Base-by-base conservation (phyloP, 169 alveolate genomes). In the Neospora caninum region DNA sequence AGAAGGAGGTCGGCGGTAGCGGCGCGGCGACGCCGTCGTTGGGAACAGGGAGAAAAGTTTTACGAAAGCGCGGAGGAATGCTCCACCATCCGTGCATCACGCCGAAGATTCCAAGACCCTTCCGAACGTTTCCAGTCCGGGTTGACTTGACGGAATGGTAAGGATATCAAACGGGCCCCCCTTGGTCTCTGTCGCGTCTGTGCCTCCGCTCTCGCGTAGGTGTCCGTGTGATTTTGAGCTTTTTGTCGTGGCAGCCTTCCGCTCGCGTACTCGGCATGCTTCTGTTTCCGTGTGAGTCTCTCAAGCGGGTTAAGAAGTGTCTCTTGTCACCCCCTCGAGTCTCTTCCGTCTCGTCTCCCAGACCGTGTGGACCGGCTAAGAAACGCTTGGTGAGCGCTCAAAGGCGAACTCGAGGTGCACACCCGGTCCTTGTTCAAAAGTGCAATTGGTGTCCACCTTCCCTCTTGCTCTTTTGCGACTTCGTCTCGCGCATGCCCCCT, bases 91-190 rank as follows among this genome's bases (percentile, higher is more conserved):
- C 89, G 69, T 25, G 0, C 89, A 82, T 82, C 34, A 82, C 89
- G 20, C 89, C 89, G 53, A 82, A 82, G 25, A 82, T 82, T 41
- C 89, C 89, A 18, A 41, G 89, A 13, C 54, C 89, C n/a, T 82
- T 82, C 36, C 27, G 89, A 38, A 82, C 89, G n/a, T 82, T 82
- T 36, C 89, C 89, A 4, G 89, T 82, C 38, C 64, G 89, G 34
- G 89, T 82, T 67, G 89, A 82, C 38, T 42, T 82, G 41, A 41
- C 69, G 31, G 89, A 82, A 42, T 82, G 89, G 89, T 82, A 82
- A 18, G 89, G 6, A n/a, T 25, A 16, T 27, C 7, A 9, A 27
- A 6, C 73, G 31, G 20, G 4, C 4, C n/a, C n/a, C 73, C 25
- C n/a, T 73, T 13, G 45, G 10, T 9, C 20, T 13, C 43, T 34